These are phyloP conservation scores for Hypericum perforatum DNA, from an alignment of 345 rosid species.

Conservation along the genomic window DNA sequence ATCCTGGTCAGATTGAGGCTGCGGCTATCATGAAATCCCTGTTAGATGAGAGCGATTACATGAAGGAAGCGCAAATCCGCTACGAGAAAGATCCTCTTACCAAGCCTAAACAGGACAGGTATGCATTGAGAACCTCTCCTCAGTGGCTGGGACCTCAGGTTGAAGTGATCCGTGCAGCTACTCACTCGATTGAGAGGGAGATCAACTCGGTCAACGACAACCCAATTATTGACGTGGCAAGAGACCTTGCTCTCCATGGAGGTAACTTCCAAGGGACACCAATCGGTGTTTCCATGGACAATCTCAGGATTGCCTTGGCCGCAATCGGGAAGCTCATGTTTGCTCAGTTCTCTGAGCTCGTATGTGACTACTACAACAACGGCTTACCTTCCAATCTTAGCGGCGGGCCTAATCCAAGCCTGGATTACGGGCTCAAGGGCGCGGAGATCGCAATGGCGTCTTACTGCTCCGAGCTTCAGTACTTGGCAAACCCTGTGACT, in stretches of 20 bases:
- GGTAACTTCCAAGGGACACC: conserved; percentile 56
- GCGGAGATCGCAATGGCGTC: conserved; percentile 47
- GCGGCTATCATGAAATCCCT: conserved; percentile 40
- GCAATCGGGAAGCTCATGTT: conserved; percentile 45
- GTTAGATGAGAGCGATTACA: conserved; percentile 26
- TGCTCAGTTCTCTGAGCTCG: conserved; percentile 46
- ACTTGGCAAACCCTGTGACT: conserved; percentile 40
- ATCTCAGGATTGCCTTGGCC: conserved; percentile 39
- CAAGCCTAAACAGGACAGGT: conserved; percentile 40
- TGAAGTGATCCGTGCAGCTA: conserved; percentile 36
- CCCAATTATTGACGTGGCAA: conserved; percentile 38
- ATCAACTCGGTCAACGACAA: conserved; percentile 47
- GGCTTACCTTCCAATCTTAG: conserved; percentile 46
- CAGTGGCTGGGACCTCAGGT: conserved; percentile 51
- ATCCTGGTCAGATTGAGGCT: conserved; percentile 44
- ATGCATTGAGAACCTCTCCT: conserved; percentile 43
- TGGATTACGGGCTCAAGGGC: conserved; percentile 47
- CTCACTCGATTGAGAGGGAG: conserved; percentile 40
- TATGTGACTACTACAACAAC: conserved; percentile 43
- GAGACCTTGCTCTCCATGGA: conserved; percentile 36
- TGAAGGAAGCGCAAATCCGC: conserved; percentile 29
- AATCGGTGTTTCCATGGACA: conserved; percentile 50
- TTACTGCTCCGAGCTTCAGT: conserved; percentile 48
- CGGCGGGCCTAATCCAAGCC: conserved; percentile 39
- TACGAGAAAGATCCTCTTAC: conserved; percentile 36